Evolutionary conservation across 1,284 basidiomycete genomes (phyloP).

Genomic region (Cryptococcus sp.): DNA sequence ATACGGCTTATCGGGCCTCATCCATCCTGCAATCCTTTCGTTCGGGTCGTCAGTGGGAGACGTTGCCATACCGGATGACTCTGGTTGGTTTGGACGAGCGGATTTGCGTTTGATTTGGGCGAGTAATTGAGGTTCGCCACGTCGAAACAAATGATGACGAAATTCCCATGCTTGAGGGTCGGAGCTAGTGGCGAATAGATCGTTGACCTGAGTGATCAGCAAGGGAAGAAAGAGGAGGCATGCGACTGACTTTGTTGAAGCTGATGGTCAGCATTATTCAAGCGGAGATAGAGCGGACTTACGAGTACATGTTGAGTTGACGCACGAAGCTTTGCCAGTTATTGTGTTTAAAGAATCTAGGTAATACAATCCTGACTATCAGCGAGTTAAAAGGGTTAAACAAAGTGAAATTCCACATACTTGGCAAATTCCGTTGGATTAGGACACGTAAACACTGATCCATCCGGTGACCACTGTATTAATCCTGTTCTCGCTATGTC

Average conservation of each 20-base stretch:
- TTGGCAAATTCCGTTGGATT: conserved; percentile 49
- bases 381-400: conserved; percentile 1
- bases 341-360: conserved; percentile 51
- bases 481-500: conserved; percentile 40
- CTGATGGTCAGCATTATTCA: conserved; percentile 13
- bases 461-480: conserved; percentile 46
- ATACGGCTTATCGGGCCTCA: conserved; percentile 12
- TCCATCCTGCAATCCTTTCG: conserved; percentile 29
- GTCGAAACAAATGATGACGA: conserved; percentile 46
- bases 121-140: conserved; percentile 46
- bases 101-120: conserved; percentile 47
- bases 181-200: conserved; percentile 40
- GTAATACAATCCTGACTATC: conserved; percentile 39
- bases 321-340: conserved; percentile 52
- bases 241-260: conserved; percentile 38
- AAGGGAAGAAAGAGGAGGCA: neutral
- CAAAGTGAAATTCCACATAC: conserved; percentile 19
- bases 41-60: conserved; percentile 26
- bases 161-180: conserved; percentile 50
- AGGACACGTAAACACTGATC: conserved; percentile 47
- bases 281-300: conserved; percentile 11
- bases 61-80: conserved; percentile 10
- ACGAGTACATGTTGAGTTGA: conserved; percentile 51
- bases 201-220: conserved; percentile 37
- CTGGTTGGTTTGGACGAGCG: conserved; percentile 22